Evolutionary conservation across 208 protist species (phyloP).

Genomic region (Trypanosoma vivax): DNA sequence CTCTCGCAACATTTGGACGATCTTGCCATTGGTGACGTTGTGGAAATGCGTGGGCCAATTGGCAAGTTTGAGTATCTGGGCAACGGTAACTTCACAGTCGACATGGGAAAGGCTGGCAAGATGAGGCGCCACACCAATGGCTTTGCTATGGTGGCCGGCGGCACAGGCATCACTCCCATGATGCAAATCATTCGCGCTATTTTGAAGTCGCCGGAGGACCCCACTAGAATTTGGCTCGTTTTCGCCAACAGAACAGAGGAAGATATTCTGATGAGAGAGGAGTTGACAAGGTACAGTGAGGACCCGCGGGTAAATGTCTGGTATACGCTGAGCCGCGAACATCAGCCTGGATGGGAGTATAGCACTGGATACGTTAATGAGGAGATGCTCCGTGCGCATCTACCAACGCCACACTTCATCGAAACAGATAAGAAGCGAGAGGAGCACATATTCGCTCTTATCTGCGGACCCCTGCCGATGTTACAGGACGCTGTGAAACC

Average conservation of each 20-base stretch:
- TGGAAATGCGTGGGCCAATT: slow-evolving; percentile 85
- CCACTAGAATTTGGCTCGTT: slow-evolving; percentile 77
- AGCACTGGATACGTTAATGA: slow-evolving; percentile 59
- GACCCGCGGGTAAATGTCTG: slow-evolving; percentile 55
- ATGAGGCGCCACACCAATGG: slow-evolving; percentile 31
- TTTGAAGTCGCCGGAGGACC: slow-evolving; percentile 55
- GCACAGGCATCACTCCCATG: slow-evolving; percentile 91
- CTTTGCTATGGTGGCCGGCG: slow-evolving; percentile 68
- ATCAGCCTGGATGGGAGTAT: slow-evolving; percentile 54
- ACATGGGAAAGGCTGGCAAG: background rate
- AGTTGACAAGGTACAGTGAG: slow-evolving; percentile 64
- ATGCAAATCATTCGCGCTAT: slow-evolving; percentile 89
- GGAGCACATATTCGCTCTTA: slow-evolving; percentile 45
- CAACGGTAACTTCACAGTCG: slow-evolving; percentile 17
- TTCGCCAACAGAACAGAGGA: slow-evolving; percentile 85
- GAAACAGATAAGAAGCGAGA: slow-evolving; percentile 12
- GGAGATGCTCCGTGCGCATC: slow-evolving; percentile 66
- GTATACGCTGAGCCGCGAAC: slow-evolving; percentile 66
- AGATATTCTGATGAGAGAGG: slow-evolving; percentile 87
- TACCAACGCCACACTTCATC: slow-evolving; percentile 39
- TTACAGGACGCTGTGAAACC: slow-evolving; percentile 77
- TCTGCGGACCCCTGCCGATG: slow-evolving; percentile 88
- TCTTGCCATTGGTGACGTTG: slow-evolving; percentile 68
- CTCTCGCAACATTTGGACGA: slow-evolving; percentile 85
- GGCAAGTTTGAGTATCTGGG: slow-evolving; percentile 88